Percentiles rank a stretch among this genome's conserved stretches.
phyloP scores from a whole-genome alignment of 257 asterid species.

The Solanum dulcamara region DNA sequence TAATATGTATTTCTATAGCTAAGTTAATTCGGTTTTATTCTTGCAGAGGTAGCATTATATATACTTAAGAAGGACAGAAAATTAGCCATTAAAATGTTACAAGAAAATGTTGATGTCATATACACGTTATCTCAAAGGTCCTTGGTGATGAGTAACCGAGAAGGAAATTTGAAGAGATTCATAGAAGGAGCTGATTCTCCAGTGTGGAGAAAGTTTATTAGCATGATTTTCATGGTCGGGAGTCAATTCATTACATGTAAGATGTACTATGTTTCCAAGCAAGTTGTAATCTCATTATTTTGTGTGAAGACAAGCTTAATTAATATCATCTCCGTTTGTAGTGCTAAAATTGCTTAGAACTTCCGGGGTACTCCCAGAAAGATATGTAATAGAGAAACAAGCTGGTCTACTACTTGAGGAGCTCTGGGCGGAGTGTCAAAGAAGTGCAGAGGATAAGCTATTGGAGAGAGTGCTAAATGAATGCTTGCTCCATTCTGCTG shows the following conservation, averaged over 20 bases:
- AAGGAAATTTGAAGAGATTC: not conserved
- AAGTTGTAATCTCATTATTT: not conserved
- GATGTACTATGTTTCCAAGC: too few species aligned
- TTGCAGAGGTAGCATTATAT: not conserved
- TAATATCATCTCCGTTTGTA: not conserved
- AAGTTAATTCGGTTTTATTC: not conserved
- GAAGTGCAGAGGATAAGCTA: not conserved
- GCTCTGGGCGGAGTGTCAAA: not conserved
- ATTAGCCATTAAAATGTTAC: not conserved
- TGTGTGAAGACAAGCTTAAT: not conserved
- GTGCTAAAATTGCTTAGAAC: not conserved
- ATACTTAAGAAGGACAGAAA: not conserved
- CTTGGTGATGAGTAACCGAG: not conserved
- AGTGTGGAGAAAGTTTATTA: not conserved
- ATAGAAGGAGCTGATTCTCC: not conserved
- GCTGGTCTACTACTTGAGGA: not conserved
- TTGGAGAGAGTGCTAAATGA: not conserved
- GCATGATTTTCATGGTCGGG: not conserved
- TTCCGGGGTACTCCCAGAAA: not conserved
- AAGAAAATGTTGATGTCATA: not conserved
- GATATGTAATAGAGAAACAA: not conserved
- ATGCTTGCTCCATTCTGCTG: slow-evolving; percentile 1
- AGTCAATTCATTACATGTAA: not conserved
- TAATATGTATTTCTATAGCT: not conserved
- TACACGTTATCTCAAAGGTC: not conserved